A percentile compares a stretch with the other conserved stretches of the same genome.
phyloP scores from a whole-genome alignment of 306 rosid genomes.

The Medicago ruthenica region DNA sequence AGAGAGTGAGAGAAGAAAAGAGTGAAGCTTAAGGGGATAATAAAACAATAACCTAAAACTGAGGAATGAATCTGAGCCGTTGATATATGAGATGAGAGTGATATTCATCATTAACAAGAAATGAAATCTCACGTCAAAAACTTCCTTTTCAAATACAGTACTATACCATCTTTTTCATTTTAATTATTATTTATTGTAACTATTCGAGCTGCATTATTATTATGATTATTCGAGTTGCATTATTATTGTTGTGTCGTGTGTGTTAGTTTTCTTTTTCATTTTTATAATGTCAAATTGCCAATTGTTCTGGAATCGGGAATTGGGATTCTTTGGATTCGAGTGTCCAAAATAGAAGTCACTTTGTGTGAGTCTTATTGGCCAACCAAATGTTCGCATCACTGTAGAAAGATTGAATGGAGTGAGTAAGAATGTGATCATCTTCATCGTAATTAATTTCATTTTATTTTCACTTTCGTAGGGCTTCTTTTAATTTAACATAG shows the following conservation, averaged over 20 bases:
- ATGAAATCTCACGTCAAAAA: constrained; percentile 50
- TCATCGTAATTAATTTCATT: too few relatives aligned
- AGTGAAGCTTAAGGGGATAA: constrained; percentile 45
- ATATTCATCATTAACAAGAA: constrained; percentile 43
- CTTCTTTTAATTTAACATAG: too few relatives aligned
- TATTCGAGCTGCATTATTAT: constrained; percentile 17
- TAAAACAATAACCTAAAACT: constrained; percentile 65
- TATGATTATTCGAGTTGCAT: constrained; percentile 6
- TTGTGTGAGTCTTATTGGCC: constrained; percentile 42
- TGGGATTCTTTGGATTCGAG: constrained; percentile 47
- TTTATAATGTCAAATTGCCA: not conserved
- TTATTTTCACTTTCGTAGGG: too few relatives aligned
- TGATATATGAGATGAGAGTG: constrained; percentile 24
- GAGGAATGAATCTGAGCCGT: constrained; percentile 68
- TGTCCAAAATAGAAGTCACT: constrained; percentile 41
- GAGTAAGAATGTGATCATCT: not conserved
- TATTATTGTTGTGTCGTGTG: not conserved
- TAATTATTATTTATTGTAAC: not conserved
- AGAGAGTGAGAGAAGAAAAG: constrained; percentile 28
- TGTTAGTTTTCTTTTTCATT: too few relatives aligned
- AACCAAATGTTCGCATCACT: constrained; percentile 35
- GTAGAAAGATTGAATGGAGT: constrained; percentile 11
- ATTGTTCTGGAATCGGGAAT: constrained; percentile 38
- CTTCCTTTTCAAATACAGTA: constrained; percentile 7
- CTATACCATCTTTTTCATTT: not conserved